Evolutionary conservation across 768 basidiomycete genomes (phyloP), one percentile per base, ranked within the genome.

Genomic region (Sistotremastrum niveocremeum): DNA sequence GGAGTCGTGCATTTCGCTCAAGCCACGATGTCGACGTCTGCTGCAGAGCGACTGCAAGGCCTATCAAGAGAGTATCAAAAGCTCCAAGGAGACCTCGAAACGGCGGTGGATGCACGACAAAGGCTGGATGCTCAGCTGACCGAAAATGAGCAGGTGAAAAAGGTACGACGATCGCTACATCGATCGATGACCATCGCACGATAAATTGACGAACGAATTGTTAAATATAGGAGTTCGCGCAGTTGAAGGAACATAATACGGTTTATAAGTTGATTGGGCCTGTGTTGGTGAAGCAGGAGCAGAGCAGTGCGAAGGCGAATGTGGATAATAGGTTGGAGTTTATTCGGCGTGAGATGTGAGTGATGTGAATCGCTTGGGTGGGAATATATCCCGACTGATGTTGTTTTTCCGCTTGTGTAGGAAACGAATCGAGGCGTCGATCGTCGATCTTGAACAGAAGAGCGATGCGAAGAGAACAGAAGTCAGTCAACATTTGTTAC

Each of bases 251-350:
- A 4, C 72, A 79, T 49, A 94, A 91, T 58, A 72, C 70, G 10
- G 76, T 98, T 5, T 98, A 80, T 70, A 98, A 97, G 67, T 75
- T 86, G 32, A 74, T 94, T 36, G 94, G 94, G 1, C 88, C 90
- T 1, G 83, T 93, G 5, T 74, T 97, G 30, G 79, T 97, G 6
- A 76, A 82, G 54, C 93, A 97, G 63, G 91, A 95, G 53, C 80
- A 82, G 56, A 63, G 63, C 5, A 94, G 95, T 53, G 94, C 91
- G 33, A 84, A 84, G 60, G 67, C 64, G 52, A 95, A 88, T 56
- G 86, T 98, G 28, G 79, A 89, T 54, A 94, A 84, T 41, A 79
- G 94, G 6, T 65, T 98, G 34, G 85, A 86, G 48, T 93, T 88
- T 65, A 98, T 97, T 56, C 70, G 65, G 39, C 65, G 78, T 46